phyloP scores from a whole-genome alignment of 2,329 filamentous ascomycete genomes.

The Aspergillus ochraceoroseus region DNA sequence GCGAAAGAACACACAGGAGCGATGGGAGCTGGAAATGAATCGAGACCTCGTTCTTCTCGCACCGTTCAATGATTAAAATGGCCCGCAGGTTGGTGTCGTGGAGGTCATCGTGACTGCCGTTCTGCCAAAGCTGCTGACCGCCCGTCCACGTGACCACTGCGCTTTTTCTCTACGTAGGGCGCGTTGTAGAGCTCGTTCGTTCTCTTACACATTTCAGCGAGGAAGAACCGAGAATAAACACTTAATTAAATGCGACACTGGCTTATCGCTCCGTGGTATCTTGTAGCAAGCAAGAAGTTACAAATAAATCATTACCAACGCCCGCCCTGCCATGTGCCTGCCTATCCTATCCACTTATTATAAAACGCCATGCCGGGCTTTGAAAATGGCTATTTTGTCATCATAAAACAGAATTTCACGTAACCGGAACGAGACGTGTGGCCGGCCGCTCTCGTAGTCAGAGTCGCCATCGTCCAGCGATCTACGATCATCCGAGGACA shows the following conservation, averaged over 20 bases:
- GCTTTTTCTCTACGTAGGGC: neutral
- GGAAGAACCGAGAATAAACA: too few species aligned
- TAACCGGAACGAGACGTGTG: slow-evolving; percentile 53
- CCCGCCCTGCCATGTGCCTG: neutral
- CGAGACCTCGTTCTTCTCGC: neutral
- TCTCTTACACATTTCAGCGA: too few species aligned
- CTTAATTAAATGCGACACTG: slow-evolving; percentile 1
- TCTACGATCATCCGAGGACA: slow-evolving; percentile 24
- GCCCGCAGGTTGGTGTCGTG: slow-evolving; percentile 5
- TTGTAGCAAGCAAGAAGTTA: slow-evolving; percentile 10
- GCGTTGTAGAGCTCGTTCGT: neutral
- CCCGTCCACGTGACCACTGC: slow-evolving; percentile 13
- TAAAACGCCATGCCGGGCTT: slow-evolving; percentile 60
- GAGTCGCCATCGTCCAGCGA: slow-evolving; percentile 44
- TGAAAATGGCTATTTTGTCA: slow-evolving; percentile 76
- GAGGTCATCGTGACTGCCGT: slow-evolving; percentile 14
- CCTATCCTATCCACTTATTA: slow-evolving; percentile 23
- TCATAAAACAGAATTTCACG: slow-evolving; percentile 80
- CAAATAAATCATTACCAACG: slow-evolving; percentile 9
- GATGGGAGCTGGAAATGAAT: neutral
- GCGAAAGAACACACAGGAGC: neutral
- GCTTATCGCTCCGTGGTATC: slow-evolving; percentile 19
- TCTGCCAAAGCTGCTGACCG: slow-evolving; percentile 19
- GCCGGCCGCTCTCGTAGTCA: slow-evolving; percentile 37
- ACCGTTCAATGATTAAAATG: slow-evolving; percentile 1